phyloP scores from a whole-genome alignment of 1,139 yeast genomes.

The Nadsonia starkeyi-henricii region DNA sequence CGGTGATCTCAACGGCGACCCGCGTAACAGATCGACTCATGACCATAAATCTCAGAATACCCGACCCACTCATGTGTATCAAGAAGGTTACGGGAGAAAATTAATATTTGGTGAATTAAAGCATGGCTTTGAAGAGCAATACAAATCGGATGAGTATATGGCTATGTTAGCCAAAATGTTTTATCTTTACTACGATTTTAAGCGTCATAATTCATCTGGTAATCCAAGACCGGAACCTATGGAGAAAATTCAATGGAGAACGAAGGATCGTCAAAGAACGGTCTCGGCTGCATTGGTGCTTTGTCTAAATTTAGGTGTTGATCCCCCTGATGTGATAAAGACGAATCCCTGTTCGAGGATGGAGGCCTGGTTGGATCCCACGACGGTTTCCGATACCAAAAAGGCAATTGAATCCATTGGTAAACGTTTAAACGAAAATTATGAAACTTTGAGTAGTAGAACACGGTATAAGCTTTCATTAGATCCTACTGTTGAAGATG shows the following conservation, averaged over 20 bases:
- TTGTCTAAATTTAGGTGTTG: constrained; percentile 87
- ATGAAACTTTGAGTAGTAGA: constrained; percentile 75
- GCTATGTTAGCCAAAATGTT: constrained; percentile 53
- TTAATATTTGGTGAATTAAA: constrained; percentile 19
- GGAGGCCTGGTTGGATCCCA: constrained; percentile 92
- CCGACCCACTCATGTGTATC: no score
- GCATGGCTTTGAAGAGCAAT: constrained; percentile 72
- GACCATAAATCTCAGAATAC: no score
- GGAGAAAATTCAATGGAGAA: constrained; percentile 70
- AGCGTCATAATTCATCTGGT: constrained; percentile 83
- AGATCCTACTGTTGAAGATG: constrained; percentile 94
- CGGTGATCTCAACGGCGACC: no score
- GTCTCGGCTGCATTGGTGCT: constrained; percentile 87
- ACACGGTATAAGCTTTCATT: constrained; percentile 82
- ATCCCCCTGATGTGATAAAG: constrained; percentile 91
- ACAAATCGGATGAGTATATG: constrained; percentile 47
- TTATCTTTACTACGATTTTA: constrained; percentile 73
- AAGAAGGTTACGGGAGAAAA: background rate
- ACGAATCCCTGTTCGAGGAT: constrained; percentile 88
- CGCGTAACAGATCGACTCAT: no score
- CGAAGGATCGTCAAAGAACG: constrained; percentile 83
- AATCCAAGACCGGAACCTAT: constrained; percentile 47
- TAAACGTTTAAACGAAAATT: constrained; percentile 72
- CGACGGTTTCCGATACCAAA: constrained; percentile 69
- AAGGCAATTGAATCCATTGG: constrained; percentile 90